phyloP scores from a whole-genome alignment of 192 early-diverging fungal genomes.

The Backusella tuberculispora region DNA sequence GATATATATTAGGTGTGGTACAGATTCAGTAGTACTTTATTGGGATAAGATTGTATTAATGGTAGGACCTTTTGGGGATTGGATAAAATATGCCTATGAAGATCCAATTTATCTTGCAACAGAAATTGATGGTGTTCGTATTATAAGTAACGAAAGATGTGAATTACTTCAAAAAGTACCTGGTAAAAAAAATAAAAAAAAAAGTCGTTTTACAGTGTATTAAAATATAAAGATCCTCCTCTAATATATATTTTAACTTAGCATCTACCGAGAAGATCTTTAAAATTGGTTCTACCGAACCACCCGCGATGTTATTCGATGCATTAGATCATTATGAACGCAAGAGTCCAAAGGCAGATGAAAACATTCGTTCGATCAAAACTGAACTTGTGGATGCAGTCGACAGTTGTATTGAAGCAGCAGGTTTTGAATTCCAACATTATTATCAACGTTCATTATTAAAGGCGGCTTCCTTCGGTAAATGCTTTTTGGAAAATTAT shows the following conservation, averaged over 20 bases:
- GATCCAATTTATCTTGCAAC: constrained; percentile 81
- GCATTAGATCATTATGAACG: constrained; percentile 73
- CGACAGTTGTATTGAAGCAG: constrained; percentile 90
- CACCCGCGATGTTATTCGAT: constrained; percentile 92
- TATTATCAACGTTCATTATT: constrained; percentile 81
- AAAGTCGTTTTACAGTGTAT: too few relatives aligned
- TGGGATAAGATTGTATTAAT: constrained; percentile 85
- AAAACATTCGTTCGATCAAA: constrained; percentile 89
- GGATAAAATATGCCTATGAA: constrained; percentile 78
- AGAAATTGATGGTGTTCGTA: constrained; percentile 91
- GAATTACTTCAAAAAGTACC: constrained; percentile 91
- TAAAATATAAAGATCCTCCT: too few relatives aligned
- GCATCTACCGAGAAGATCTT: constrained; percentile 82
- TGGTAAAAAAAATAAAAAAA: too few relatives aligned
- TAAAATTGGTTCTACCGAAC: constrained; percentile 92
- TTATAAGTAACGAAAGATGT: constrained; percentile 83
- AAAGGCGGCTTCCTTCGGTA: constrained; percentile 93
- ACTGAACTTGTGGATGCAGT: constrained; percentile 84
- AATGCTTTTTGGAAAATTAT: constrained; percentile 87
- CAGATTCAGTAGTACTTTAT: constrained; percentile 87
- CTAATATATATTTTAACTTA: constrained; percentile 28
- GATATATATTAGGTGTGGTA: constrained; percentile 79
- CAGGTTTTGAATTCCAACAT: constrained; percentile 83
- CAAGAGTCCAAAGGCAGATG: constrained; percentile 83
- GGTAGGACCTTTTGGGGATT: constrained; percentile 94